Conservation (phyloP, 495 filamentous ascomycete genomes). For the Tuber calosporum region DNA sequence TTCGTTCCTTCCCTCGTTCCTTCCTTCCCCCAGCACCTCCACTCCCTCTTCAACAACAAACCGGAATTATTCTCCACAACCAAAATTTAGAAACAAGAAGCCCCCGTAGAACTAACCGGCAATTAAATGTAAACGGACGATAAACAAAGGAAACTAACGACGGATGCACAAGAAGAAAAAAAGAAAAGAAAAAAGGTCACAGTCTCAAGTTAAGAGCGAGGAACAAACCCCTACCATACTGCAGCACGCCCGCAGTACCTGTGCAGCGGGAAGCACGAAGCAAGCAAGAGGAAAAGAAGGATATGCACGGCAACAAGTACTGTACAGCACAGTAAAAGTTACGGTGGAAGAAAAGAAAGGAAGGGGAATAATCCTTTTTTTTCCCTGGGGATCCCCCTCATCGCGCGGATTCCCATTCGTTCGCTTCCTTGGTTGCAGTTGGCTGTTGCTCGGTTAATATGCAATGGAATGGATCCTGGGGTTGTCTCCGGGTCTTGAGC, state of each 20-base stretch:
- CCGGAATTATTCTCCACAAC: background rate
- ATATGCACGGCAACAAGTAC: background rate
- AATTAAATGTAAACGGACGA: background rate
- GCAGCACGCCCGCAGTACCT: background rate
- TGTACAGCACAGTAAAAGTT: background rate
- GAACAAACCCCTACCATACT: background rate
- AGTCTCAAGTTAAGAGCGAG: background rate
- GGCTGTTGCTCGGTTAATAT: slow-evolving; percentile 5
- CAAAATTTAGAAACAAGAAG: background rate
- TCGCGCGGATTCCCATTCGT: background rate
- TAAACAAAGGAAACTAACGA: background rate
- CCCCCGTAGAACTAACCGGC: background rate
- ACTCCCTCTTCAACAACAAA: background rate
- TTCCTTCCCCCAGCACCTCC: background rate
- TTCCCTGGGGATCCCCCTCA: background rate
- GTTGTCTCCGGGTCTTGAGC: background rate
- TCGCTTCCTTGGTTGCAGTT: slow-evolving; percentile 2
- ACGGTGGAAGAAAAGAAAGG: slow-evolving; percentile 1
- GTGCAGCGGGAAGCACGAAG: background rate
- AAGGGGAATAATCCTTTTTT: background rate
- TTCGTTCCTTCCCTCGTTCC: background rate
- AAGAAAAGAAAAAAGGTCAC: background rate
- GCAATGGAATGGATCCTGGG: background rate
- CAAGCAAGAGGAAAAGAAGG: background rate
- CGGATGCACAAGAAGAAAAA: background rate